phyloP scores from a whole-genome alignment of 164 flowering plant genomes.

The Nelumbo lutea region DNA sequence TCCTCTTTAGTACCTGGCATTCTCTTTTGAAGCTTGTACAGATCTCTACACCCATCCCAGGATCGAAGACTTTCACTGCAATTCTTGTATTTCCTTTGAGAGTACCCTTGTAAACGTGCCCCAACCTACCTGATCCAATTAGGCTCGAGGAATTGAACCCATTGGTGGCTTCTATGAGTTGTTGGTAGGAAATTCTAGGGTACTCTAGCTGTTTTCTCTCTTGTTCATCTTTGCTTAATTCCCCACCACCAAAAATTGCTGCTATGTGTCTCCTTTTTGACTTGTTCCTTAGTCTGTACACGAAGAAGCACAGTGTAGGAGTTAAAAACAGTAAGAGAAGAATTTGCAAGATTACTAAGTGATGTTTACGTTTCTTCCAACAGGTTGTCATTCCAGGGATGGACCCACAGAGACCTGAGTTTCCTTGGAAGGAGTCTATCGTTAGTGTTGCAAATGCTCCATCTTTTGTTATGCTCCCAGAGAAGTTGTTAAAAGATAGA shows the following conservation, averaged over 20 bases:
- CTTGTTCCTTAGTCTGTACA: background rate
- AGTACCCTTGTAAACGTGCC: constrained; percentile 38
- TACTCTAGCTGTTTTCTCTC: constrained; percentile 34
- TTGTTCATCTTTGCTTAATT: constrained; percentile 27
- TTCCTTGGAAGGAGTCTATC: constrained; percentile 54
- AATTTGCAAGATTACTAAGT: background rate
- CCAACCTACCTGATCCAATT: constrained; percentile 39
- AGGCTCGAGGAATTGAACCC: constrained; percentile 31
- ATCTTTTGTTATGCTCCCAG: constrained; percentile 44
- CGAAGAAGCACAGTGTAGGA: background rate
- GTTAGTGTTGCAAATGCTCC: constrained; percentile 52
- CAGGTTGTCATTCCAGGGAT: constrained; percentile 50
- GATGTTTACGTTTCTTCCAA: constrained; percentile 11
- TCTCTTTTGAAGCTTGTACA: constrained; percentile 44
- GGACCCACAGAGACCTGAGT: constrained; percentile 57
- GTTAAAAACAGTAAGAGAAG: constrained; percentile 13
- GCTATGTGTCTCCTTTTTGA: background rate
- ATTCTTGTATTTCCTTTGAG: constrained; percentile 30
- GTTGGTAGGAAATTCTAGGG: constrained; percentile 30
- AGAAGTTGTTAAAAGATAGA: constrained; percentile 70
- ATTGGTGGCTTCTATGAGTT: constrained; percentile 37
- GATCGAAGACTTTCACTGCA: constrained; percentile 46
- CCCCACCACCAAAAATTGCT: constrained; percentile 16
- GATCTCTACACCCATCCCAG: constrained; percentile 27
- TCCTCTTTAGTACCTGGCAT: constrained; percentile 41